Evolutionary conservation across 1,284 basidiomycete genomes (phyloP), one percentile per base, ranked within the genome.

Genomic region (Cutaneotrichosporon cutaneum): DNA sequence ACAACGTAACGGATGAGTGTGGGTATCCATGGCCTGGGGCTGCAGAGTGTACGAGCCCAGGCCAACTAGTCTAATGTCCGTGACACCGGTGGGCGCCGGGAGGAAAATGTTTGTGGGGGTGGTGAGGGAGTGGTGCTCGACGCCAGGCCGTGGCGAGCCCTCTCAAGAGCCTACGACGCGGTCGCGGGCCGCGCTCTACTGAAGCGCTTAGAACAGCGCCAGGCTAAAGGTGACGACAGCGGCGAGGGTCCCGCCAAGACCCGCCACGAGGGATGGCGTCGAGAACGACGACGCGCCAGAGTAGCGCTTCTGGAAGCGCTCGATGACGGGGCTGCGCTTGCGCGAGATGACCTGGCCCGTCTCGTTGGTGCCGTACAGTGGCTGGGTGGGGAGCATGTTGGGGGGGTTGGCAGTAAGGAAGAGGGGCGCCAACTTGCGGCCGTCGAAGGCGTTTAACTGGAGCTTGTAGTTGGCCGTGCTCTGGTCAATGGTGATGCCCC

Each of bases 311-410:
- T 58, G 33, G 56, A 50, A 24, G 32, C 26, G 32, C 32, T 32
- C 18, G 32, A 14, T 1, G 14, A 56, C 22, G 16, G 10, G n/a
- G 30, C 32, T 45, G 26, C 55, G 55, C 44, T 47, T 45, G 44
- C 55, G 55, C 30, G 55, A 16, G 27, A 47, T 44, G 55, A 21
- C 30, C 55, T 56, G 55, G 30, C 55, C 55, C 4, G 55, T 53
- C 50, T 73, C 74, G 68, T 80, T 81, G 36, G 71, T 73, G 56
- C 80, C 80, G 21, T 75, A 76, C 22, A 81, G 68, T 48, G 70
- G 50, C 53, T 74, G 70, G 14, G 80, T 80, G 8, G 80, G 80
- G 42, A 80, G 70, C 80, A 81, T 81, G 75, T 78, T 79, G 58
- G 79, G 79, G 22, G 80, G 80, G 48, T 69, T 69, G 36, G 74